Percentiles rank a stretch among this genome's conserved stretches.
These are phyloP conservation scores for Yamadazyma olivae DNA, from an alignment of 805 yeast genomes.

Conservation along the genomic window DNA sequence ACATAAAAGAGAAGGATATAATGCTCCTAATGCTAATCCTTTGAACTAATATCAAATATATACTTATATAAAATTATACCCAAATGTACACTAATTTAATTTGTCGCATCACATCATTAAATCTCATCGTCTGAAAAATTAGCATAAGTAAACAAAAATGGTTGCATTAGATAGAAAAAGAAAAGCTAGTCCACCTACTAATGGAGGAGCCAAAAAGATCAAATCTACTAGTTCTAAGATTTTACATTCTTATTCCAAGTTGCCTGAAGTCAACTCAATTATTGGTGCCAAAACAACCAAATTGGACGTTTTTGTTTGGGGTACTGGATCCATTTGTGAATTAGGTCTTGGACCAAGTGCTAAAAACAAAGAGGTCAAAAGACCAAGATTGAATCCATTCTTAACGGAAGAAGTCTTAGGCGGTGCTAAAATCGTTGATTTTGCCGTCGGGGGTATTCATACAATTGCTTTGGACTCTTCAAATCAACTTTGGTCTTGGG, in stretches of 20 bases:
- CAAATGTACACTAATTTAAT: background rate
- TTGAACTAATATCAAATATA: constrained; percentile 24
- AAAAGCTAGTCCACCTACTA: constrained; percentile 15
- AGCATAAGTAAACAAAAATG: constrained; percentile 27
- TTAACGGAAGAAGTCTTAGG: constrained; percentile 35
- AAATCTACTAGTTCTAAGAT: constrained; percentile 39
- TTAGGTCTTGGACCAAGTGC: constrained; percentile 96
- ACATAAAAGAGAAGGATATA: constrained; percentile 39
- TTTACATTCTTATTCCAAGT: constrained; percentile 45
- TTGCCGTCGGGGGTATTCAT: constrained; percentile 97
- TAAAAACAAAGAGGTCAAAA: constrained; percentile 86
- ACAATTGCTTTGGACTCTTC: constrained; percentile 73
- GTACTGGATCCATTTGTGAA: constrained; percentile 97
- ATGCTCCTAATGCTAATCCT: constrained; percentile 29
- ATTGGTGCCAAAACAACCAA: constrained; percentile 40
- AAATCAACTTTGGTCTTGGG: constrained; percentile 96
- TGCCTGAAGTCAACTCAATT: constrained; percentile 43
- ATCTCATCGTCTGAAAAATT: background rate
- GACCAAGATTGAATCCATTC: constrained; percentile 89
- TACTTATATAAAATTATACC: no score
- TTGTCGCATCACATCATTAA: no score
- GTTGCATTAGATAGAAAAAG: constrained; percentile 43
- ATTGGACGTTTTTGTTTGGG: constrained; percentile 88
- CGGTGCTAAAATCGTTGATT: constrained; percentile 69
- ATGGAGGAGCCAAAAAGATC: constrained; percentile 23